Evolutionary conservation across 768 basidiomycete genomes (phyloP).

Genomic region (Amanita phalloides): DNA sequence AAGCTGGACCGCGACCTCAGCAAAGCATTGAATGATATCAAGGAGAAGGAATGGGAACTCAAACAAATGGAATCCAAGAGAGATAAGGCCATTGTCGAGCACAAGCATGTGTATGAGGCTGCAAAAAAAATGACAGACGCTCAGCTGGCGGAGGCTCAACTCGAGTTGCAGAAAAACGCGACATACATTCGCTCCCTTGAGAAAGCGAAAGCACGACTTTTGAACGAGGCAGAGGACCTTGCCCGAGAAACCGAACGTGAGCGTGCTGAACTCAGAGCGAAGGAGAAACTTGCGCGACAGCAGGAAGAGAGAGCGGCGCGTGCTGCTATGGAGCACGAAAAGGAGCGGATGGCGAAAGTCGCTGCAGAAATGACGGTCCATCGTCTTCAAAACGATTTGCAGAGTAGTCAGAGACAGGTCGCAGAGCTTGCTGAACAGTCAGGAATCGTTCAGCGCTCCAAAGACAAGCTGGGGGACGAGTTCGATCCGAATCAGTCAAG

Average conservation of each 20-base stretch:
- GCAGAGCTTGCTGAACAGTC: slow-evolving; percentile 47
- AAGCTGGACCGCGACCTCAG: slow-evolving; percentile 76
- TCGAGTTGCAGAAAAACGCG: slow-evolving; percentile 64
- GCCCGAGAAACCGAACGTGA: slow-evolving; percentile 64
- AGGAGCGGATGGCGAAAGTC: slow-evolving; percentile 57
- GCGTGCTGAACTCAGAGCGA: slow-evolving; percentile 49
- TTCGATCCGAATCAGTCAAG: slow-evolving; percentile 48
- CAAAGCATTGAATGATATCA: slow-evolving; percentile 70
- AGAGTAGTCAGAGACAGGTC: slow-evolving; percentile 41
- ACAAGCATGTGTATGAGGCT: slow-evolving; percentile 92
- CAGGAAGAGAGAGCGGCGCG: slow-evolving; percentile 53
- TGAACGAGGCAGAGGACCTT: slow-evolving; percentile 77
- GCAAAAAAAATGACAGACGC: slow-evolving; percentile 92
- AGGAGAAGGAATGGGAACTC: slow-evolving; percentile 76
- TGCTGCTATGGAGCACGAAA: slow-evolving; percentile 50
- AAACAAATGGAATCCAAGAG: slow-evolving; percentile 79
- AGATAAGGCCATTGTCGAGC: slow-evolving; percentile 98
- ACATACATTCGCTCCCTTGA: slow-evolving; percentile 80
- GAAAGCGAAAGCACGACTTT: slow-evolving; percentile 63
- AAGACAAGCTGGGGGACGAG: slow-evolving; percentile 56
- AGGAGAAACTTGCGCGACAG: slow-evolving; percentile 53
- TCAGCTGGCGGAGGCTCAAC: slow-evolving; percentile 73
- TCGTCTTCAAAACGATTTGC: slow-evolving; percentile 52
- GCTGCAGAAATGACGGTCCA: slow-evolving; percentile 51
- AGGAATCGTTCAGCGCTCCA: slow-evolving; percentile 42